Conservation (phyloP, 768 basidiomycete species). For the Trametes punicea region DNA sequence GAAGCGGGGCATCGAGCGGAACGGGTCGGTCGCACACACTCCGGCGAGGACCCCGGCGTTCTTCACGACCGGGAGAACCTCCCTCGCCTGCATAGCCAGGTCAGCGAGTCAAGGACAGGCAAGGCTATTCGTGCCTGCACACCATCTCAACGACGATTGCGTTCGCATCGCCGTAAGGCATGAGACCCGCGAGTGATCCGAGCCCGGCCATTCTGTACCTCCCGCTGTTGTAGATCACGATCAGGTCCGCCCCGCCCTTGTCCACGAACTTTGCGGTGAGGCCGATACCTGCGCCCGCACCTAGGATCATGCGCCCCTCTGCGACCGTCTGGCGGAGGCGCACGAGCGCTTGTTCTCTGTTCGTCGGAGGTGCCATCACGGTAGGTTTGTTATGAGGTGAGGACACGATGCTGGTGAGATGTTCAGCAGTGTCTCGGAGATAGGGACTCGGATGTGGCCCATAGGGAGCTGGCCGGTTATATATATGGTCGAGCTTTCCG, state of each 20-base stretch:
- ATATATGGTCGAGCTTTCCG: no score
- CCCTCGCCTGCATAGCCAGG: conserved; percentile 12
- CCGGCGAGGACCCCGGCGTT: conserved; percentile 17
- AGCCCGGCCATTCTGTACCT: conserved; percentile 20
- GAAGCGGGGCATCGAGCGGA: conserved; percentile 22
- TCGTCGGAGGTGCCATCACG: conserved; percentile 11
- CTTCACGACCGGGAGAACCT: conserved; percentile 19
- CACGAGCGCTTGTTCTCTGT: conserved; percentile 14
- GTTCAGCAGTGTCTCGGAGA: no score
- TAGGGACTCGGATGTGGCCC: no score
- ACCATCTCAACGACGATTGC: conserved; percentile 20
- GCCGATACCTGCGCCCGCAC: conserved; percentile 21
- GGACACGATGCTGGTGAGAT: no score
- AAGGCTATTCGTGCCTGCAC: background rate
- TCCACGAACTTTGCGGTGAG: conserved; percentile 20
- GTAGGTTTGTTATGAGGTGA: background rate
- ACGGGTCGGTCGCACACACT: conserved; percentile 23
- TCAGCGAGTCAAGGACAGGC: background rate
- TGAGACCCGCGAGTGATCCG: conserved; percentile 18
- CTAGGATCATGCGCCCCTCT: conserved; percentile 14
- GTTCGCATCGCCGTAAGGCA: conserved; percentile 22
- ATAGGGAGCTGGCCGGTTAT: no score
- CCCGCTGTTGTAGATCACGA: conserved; percentile 22
- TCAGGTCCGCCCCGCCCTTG: conserved; percentile 21
- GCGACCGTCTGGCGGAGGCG: conserved; percentile 18